Base-by-base conservation (phyloP, 2,329 filamentous ascomycete species). In the Epichloe coenophiala region DNA sequence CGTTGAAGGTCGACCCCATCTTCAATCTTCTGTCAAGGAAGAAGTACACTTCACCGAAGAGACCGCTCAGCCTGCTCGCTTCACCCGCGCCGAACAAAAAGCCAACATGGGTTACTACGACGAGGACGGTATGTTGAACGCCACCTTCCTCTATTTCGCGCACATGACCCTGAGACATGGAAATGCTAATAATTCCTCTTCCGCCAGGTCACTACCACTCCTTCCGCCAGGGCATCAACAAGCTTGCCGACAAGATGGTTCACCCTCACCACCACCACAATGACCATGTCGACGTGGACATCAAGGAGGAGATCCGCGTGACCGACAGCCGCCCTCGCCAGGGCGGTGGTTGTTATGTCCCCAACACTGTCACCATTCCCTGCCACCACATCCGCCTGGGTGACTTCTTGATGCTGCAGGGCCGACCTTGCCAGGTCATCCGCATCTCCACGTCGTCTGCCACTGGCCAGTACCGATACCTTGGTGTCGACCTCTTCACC, bases 311-410 rank as follows among this genome's bases (percentile, higher is more conserved):
- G 19, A 47, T 53, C 19, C 49, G 62, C 43, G 47, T 56, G 37
- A 62, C 54, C 51, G 58, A 57, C 56, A 53, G 62, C 58, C 59
- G 61, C 47, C 56, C 59, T 53, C 58, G 62, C 52, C 51, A 52
- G 50, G 57, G 56, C n/a, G 46, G 62, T 53, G 65, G 62, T 52
- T 58, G 63, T 46, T 65, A 65, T 58, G 60, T 74, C 53, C 77
- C 84, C 68, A 90, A 93, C 79, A 95, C 88, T 62, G 90, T 97
- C 70, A 91, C 90, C 68, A 96, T 98, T 72, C 93, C 94, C 59
- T 95, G 89, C 85, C 88, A 98, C 83, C 94, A 97, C 80, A 91
- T 98, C 76, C 93, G 93, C 76, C 87, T 97, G 64, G 93, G 93
- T 71, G 93, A 98, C 74, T 87, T 98, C 74, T 75, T 98, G 74